These are phyloP conservation scores for Kwoniella sp. DNA, from an alignment of 768 basidiomycete species.

Conservation along the genomic window DNA sequence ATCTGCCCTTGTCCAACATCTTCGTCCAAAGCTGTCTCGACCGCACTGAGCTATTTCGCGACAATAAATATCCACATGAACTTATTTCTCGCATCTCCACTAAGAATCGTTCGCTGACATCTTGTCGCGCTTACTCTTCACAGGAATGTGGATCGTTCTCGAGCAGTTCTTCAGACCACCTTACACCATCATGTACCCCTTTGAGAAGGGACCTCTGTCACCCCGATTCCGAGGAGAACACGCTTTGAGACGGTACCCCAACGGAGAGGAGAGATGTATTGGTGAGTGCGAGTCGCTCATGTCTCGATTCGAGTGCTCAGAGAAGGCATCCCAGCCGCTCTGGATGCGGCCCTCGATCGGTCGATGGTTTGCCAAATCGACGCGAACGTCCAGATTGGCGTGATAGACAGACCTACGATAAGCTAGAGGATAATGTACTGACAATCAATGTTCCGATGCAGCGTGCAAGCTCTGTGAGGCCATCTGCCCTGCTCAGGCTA, in stretches of 20 bases:
- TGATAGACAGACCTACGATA: no score
- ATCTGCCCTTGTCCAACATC: no score
- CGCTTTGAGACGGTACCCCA: conserved; percentile 92
- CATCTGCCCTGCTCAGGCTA: conserved; percentile 98
- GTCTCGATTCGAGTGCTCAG: neutral
- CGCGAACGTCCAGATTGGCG: no score
- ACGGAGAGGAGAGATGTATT: conserved; percentile 97
- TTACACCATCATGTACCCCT: conserved; percentile 90
- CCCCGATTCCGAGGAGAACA: conserved; percentile 99
- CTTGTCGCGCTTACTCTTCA: neutral
- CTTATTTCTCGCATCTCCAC: no score
- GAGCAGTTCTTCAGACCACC: conserved; percentile 68
- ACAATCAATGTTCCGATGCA: conserved; percentile 50
- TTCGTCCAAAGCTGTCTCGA: no score
- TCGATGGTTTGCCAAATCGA: no score
- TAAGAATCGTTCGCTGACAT: no score
- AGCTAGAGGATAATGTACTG: no score
- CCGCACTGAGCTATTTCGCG: no score
- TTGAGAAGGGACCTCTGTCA: conserved; percentile 95
- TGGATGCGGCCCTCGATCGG: no score
- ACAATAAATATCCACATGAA: no score
- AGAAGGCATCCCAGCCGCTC: neutral
- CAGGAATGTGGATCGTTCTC: conserved; percentile 97
- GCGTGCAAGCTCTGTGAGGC: conserved; percentile 99
- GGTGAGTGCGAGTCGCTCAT: conserved; percentile 62